These are phyloP conservation scores for Ceratocystis eucalypticola DNA, from an alignment of 2,329 filamentous ascomycete genomes.

Conservation along the genomic window DNA sequence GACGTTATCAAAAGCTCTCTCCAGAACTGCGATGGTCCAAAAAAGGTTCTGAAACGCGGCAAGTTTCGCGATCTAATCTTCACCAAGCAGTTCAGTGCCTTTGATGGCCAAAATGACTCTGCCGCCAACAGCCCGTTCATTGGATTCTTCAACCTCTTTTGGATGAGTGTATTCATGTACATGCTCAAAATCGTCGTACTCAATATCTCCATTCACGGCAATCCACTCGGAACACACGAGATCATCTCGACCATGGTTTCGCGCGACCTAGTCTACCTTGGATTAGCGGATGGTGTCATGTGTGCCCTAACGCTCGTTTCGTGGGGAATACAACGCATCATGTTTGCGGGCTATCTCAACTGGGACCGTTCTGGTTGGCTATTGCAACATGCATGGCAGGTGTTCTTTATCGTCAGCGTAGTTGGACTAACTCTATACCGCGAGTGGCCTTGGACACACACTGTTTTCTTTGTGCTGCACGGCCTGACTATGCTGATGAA, in stretches of 20 bases:
- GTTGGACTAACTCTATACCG: conserved; percentile 54
- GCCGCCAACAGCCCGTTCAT: conserved; percentile 57
- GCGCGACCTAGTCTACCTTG: conserved; percentile 39
- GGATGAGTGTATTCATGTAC: conserved; percentile 54
- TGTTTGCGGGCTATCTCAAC: conserved; percentile 44
- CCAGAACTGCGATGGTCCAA: neutral
- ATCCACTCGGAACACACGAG: conserved; percentile 54
- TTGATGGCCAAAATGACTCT: conserved; percentile 56
- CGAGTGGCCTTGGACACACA: conserved; percentile 74
- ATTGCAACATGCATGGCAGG: conserved; percentile 62
- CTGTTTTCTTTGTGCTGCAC: conserved; percentile 63
- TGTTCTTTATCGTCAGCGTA: conserved; percentile 45
- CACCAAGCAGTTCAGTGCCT: conserved; percentile 57
- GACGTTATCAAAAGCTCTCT: conserved; percentile 11
- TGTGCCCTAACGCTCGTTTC: conserved; percentile 52
- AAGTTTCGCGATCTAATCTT: conserved; percentile 47
- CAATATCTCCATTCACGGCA: conserved; percentile 58
- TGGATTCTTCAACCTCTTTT: conserved; percentile 69
- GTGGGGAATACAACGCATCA: conserved; percentile 48
- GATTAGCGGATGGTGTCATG: conserved; percentile 56
- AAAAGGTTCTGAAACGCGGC: conserved; percentile 15
- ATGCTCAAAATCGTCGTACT: conserved; percentile 52
- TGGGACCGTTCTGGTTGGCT: conserved; percentile 62
- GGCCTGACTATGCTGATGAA: conserved; percentile 70
- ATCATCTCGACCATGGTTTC: conserved; percentile 55